phyloP scores from a whole-genome alignment of 768 basidiomycete genomes.

The Neoboletus magnificus region DNA sequence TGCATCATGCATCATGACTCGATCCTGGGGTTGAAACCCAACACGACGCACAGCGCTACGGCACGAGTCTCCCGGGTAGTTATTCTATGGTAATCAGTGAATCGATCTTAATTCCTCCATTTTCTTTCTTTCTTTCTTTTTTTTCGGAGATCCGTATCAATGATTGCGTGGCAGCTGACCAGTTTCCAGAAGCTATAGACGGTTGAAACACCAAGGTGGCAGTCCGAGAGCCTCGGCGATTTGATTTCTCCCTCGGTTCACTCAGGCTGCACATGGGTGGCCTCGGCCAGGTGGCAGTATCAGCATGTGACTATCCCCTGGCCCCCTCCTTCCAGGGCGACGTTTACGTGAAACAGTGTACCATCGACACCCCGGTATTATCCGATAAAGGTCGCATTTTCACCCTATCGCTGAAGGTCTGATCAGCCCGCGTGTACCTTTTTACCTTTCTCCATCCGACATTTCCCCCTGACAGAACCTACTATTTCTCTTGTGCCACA shows the following conservation, averaged over 20 bases:
- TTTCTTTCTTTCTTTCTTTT: too few species aligned
- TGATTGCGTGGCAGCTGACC: background rate
- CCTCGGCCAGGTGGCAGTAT: background rate
- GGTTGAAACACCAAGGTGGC: background rate
- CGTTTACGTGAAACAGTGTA: background rate
- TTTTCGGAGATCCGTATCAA: background rate
- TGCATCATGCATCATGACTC: too few species aligned
- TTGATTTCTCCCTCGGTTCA: background rate
- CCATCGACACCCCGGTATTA: background rate
- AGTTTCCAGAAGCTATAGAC: background rate
- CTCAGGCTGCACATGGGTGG: background rate
- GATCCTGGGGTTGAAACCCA: too few species aligned
- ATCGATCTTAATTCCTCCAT: background rate
- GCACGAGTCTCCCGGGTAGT: too few species aligned
- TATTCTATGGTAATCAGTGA: too few species aligned
- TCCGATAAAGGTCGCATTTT: background rate
- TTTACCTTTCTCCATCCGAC: background rate
- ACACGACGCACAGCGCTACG: too few species aligned
- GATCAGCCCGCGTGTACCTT: slow-evolving; percentile 1
- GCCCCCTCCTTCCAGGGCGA: background rate
- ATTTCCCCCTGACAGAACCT: background rate
- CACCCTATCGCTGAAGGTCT: background rate
- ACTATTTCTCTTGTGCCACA: background rate
- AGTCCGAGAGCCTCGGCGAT: background rate
- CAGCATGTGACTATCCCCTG: background rate